A percentile compares a stretch with the other conserved stretches of the same genome.
Evolutionary conservation across 148 eudicot genomes (phyloP).

Genomic region (Limonium bicolor): DNA sequence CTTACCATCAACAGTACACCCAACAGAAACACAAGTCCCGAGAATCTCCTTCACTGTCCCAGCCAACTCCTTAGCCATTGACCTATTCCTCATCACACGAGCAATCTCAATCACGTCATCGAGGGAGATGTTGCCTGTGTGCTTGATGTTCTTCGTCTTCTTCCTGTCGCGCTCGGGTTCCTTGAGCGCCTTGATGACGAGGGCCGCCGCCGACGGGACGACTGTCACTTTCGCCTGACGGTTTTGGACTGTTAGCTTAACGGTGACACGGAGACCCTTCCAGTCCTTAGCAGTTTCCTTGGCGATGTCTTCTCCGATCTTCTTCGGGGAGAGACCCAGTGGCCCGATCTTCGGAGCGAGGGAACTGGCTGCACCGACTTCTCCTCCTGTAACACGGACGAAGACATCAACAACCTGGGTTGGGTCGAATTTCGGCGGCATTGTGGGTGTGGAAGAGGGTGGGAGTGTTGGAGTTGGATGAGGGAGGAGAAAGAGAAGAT

Average conservation of each 20-base stretch:
- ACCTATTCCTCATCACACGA: constrained; percentile 35
- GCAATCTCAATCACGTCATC: constrained; percentile 71
- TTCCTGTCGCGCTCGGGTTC: constrained; percentile 69
- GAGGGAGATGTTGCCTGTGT: constrained; percentile 47
- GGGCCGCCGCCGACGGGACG: constrained; percentile 65
- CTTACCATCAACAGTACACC: constrained; percentile 64
- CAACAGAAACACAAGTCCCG: constrained; percentile 61
- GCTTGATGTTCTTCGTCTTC: constrained; percentile 65
- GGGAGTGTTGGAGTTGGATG: constrained; percentile 1
- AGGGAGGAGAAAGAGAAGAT: no score
- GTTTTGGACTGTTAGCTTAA: constrained; percentile 70
- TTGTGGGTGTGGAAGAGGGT: constrained; percentile 2
- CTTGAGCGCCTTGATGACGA: constrained; percentile 68
- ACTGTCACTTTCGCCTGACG: constrained; percentile 75
- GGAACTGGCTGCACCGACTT: constrained; percentile 59
- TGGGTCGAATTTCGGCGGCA: constrained; percentile 75
- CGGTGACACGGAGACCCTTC: constrained; percentile 77
- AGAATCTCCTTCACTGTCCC: constrained; percentile 69
- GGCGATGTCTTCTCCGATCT: constrained; percentile 71
- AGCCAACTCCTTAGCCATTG: constrained; percentile 49
- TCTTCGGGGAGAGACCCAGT: constrained; percentile 57
- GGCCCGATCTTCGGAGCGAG: constrained; percentile 77
- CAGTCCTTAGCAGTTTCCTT: constrained; percentile 71
- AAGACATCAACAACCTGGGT: constrained; percentile 50
- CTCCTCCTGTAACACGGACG: constrained; percentile 72